Base-by-base conservation (phyloP, 257 asterid genomes). In the Petrea volubilis region DNA sequence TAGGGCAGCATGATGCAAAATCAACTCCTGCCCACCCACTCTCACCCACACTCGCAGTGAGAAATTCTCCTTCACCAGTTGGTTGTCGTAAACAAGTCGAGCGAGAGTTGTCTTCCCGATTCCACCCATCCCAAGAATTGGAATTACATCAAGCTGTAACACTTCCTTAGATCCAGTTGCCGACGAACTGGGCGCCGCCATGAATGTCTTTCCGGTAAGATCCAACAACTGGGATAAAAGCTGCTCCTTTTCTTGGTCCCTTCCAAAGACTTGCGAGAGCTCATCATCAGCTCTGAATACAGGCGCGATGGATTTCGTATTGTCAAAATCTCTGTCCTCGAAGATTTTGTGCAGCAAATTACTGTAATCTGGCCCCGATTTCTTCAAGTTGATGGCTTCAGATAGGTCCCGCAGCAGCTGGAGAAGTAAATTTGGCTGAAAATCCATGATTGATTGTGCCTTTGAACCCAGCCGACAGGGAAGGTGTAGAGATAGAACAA, bases 21-120 rank as follows among this genome's bases (percentile, higher is more conserved):
- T 70, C n/a, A 70, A 34, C 17, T 46, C 75, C 38, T 6, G 38
- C 2, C 68, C 75, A 1, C 24, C 49, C 51, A 46, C 60, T 29
- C 44, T 31, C 60, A 70, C 75, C 75, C 75, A 70, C 8, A 41
- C 68, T 46, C 68, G 60, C 60, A 59, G 11, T 58, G 59, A 34
- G 46, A 70, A 70, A 2, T 20, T 17, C 8, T 70, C 36, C 47
- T 28, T 13, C 31, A 60, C 75, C 11, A 11, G 4, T 17, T 13
- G 27, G 38, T 60, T 36, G 3, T 70, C 68, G 38, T 29, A 70
- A 18, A 70, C 40, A 14, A 17, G n/a, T 29, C 46, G 67, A 44
- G 75, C 67, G 58, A 70, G 60, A 0, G 75, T 3, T 2, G 75
- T 70, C 25, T 70, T 70, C 6, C 74, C 75, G 11, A 43, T 59